Base-by-base conservation (phyloP, 2,329 filamentous ascomycete genomes). In the Aaosphaeria arxii region DNA sequence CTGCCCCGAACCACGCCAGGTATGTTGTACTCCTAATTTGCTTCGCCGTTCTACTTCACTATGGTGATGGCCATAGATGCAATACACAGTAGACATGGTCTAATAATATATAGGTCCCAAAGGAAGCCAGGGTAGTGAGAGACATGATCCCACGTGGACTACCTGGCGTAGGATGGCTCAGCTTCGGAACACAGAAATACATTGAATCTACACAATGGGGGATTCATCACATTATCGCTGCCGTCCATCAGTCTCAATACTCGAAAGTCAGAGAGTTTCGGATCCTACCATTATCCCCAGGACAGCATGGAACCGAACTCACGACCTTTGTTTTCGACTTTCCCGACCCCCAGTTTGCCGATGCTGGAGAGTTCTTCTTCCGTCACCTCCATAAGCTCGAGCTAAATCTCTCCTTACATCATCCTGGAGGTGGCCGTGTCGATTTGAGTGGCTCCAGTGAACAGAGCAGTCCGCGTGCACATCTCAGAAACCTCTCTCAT, bases 221-320 rank as follows among this genome's bases (percentile, higher is more conserved):
- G 7, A 59, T 67, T 41, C 62, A 62, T 44, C 55, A 61, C 30
- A 46, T 68, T 1, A 61, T 68, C 29, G 58, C 53, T 1, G 64
- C 62, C 3, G 35, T 67, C 5, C 58, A 54, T 41, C 4, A 54
- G 7, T 42, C 58, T 5, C 46, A 55, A 29, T 63, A 59, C 39
- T 32, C 54, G 17, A 56, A 57, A 9, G 53, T 68, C 17, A 55
- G 50, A 24, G 52, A 61, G 17, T 56, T 66, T 24, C 55, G 41
- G 5, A 48, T 58, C 9, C 42, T 54, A n/a, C 7, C 43, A 48
- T 4, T 32, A 41, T 29, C 43, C 6, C 38, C 30, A n/a, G 9
- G n/a, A 45, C 11, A 13, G 1, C 30, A 35, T 5, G 51, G 52
- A 3, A 57, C 49, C 0, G 49, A 53, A 17, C 53, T 64, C 44